Evolutionary conservation across 768 basidiomycete genomes (phyloP).

Genomic region (Clathrus columnatus): DNA sequence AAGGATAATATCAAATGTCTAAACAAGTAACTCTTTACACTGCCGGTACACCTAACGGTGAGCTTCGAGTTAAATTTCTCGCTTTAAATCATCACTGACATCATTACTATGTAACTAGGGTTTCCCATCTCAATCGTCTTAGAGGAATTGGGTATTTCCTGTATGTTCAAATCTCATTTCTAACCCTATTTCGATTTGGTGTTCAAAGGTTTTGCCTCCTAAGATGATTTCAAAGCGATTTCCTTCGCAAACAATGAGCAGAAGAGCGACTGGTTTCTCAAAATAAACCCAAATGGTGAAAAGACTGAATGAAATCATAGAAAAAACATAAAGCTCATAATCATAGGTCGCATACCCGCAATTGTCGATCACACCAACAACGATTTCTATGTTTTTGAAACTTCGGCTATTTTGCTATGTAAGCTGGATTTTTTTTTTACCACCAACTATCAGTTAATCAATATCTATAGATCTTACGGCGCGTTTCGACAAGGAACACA

Average conservation of each 20-base stretch:
- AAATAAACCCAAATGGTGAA: constrained; percentile 8
- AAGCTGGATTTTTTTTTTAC: background rate
- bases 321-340: background rate
- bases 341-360: constrained; percentile 49
- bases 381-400: constrained; percentile 65
- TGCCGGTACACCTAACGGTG: background rate
- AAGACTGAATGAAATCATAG: background rate
- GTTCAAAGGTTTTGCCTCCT: background rate
- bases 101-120: too few species aligned
- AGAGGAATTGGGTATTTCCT: constrained; percentile 5
- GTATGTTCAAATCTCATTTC: background rate
- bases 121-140: constrained; percentile 3
- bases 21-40: background rate
- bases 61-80: background rate
- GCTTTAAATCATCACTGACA: background rate
- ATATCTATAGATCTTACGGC: constrained; percentile 35
- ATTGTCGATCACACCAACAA: constrained; percentile 41
- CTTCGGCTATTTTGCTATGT: constrained; percentile 71
- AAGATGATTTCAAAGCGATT: constrained; percentile 1
- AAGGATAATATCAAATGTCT: too few species aligned
- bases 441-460: background rate
- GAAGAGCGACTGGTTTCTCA: constrained; percentile 9
- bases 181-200: too few species aligned
- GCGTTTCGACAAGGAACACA: constrained; percentile 30
- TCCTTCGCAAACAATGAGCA: constrained; percentile 7